Percentiles rank a stretch among this genome's conserved stretches.
These are phyloP conservation scores for Verticillium nonalfalfae DNA, from an alignment of 2,329 filamentous ascomycete genomes.

Conservation along the genomic window DNA sequence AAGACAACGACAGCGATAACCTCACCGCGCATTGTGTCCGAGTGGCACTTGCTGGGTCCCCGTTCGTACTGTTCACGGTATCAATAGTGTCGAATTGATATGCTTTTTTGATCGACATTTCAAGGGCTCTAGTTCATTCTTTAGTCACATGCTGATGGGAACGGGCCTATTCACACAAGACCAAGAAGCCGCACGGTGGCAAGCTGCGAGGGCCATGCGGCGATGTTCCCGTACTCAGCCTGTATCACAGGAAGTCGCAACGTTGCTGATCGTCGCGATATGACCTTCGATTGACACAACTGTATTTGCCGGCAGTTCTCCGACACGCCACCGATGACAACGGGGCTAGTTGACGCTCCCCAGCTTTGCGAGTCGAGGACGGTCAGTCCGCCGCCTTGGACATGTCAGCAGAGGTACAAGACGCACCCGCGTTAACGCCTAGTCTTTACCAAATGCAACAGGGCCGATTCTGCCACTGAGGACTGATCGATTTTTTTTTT, in stretches of 20 bases:
- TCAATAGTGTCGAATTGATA: background rate
- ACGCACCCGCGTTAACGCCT: background rate
- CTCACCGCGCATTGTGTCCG: background rate
- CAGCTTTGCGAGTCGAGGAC: background rate
- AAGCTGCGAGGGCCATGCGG: background rate
- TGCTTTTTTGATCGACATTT: background rate
- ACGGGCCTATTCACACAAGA: background rate
- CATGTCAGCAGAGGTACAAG: background rate
- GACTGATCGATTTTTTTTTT: background rate
- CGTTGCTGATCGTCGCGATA: background rate
- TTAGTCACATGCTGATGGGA: too few species aligned
- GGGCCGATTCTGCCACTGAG: background rate
- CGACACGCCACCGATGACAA: background rate
- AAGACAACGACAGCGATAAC: background rate
- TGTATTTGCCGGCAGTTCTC: background rate
- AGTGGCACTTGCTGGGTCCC: background rate
- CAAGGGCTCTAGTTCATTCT: background rate
- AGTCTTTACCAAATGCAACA: background rate
- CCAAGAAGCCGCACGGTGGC: background rate
- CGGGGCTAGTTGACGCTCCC: background rate
- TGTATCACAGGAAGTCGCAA: background rate
- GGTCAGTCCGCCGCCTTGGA: background rate
- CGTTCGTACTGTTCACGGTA: background rate
- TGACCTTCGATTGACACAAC: background rate
- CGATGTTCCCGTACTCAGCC: background rate